Conservation (phyloP, 108 stramenopile genomes). For the Nitzschia sp. region DNA sequence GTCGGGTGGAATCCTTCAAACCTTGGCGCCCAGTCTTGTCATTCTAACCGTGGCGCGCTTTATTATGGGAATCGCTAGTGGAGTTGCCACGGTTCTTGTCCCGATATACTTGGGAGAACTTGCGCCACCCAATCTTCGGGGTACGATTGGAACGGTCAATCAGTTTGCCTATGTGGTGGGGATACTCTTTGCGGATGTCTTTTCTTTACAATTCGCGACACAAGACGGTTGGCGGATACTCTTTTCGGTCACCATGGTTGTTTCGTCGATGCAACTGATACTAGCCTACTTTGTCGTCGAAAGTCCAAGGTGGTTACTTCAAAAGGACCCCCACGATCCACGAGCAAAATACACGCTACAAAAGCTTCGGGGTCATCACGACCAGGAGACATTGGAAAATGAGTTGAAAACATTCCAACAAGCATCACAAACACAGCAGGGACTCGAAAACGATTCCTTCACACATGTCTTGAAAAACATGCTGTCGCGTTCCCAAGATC, state of each 20-base stretch:
- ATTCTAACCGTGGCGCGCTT: conserved; percentile 60
- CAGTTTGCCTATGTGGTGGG: conserved; percentile 59
- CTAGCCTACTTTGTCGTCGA: conserved; percentile 40
- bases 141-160: conserved; percentile 78
- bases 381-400: conserved; percentile 25
- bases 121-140: conserved; percentile 71
- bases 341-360: conserved; percentile 6
- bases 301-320: conserved; percentile 45
- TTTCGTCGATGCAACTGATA: conserved; percentile 37
- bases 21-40: conserved; percentile 44
- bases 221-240: conserved; percentile 50
- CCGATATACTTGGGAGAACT: conserved; percentile 86
- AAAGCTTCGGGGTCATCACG: conserved; percentile 9
- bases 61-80: conserved; percentile 73
- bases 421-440: not conserved
- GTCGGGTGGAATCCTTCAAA: conserved; percentile 35
- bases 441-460: not conserved
- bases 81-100: conserved; percentile 64
- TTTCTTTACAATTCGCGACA: conserved; percentile 45
- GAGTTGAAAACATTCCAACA: conserved; percentile 22
- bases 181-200: conserved; percentile 53
- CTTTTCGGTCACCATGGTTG: conserved; percentile 16
- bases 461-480: conserved; percentile 1
- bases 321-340: conserved; percentile 36
- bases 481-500: conserved; percentile 29